Percentiles rank a stretch among this genome's conserved stretches.
Conservation (phyloP, 768 basidiomycete species). For the Myochromella boudieri region DNA sequence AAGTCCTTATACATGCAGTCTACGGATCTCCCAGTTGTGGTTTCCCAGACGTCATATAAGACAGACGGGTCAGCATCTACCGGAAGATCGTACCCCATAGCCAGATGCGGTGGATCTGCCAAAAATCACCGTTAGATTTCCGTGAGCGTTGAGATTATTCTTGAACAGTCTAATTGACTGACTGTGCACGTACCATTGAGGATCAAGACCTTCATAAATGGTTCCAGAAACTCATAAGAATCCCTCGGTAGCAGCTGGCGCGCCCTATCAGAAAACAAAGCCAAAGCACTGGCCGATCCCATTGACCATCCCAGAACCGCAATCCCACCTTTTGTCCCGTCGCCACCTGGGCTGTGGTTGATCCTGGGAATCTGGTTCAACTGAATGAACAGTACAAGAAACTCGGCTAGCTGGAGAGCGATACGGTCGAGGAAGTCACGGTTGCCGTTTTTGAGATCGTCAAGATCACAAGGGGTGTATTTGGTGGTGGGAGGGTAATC, state of each 20-base stretch:
- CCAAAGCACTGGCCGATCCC: slow-evolving; percentile 27
- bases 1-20: slow-evolving; percentile 22
- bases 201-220: slow-evolving; percentile 29
- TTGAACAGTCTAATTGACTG: neutral
- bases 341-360: slow-evolving; percentile 17
- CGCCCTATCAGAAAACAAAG: slow-evolving; percentile 27
- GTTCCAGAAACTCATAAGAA: slow-evolving; percentile 23
- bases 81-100: slow-evolving; percentile 29
- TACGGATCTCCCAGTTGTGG: slow-evolving; percentile 21
- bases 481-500: slow-evolving; percentile 33
- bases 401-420: slow-evolving; percentile 24
- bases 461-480: slow-evolving; percentile 32
- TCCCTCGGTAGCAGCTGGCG: slow-evolving; percentile 20
- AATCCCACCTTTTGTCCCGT: slow-evolving; percentile 33
- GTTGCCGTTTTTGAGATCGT: slow-evolving; percentile 24
- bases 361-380: slow-evolving; percentile 24
- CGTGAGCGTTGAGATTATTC: neutral
- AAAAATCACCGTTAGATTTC: neutral
- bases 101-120: slow-evolving; percentile 30
- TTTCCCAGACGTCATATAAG: slow-evolving; percentile 8
- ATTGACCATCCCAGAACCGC: slow-evolving; percentile 39
- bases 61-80: slow-evolving; percentile 12
- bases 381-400: slow-evolving; percentile 30
- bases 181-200: slow-evolving; percentile 27
- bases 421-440: slow-evolving; percentile 26